A percentile compares a stretch with the other conserved stretches of the same genome.
phyloP scores from a whole-genome alignment of 1,284 basidiomycete genomes.

The Pseudozyma sp. region DNA sequence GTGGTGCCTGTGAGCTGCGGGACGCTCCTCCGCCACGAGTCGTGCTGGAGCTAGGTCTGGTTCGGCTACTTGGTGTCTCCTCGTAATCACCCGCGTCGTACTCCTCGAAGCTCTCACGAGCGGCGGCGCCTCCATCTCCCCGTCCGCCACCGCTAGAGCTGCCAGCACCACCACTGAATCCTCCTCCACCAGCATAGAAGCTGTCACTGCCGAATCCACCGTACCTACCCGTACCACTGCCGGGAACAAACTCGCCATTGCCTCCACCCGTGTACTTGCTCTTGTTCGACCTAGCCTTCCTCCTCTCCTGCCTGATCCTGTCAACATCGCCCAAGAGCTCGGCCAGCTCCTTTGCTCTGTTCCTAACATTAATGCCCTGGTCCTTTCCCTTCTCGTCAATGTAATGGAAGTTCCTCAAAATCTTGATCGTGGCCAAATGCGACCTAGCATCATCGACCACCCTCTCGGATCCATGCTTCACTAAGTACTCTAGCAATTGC shows the following conservation, averaged over 20 bases:
- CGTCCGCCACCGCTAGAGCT: conserved; percentile 72
- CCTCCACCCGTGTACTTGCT: conserved; percentile 90
- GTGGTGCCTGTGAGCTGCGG: conserved; percentile 24
- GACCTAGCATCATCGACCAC: conserved; percentile 97
- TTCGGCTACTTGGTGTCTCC: conserved; percentile 67
- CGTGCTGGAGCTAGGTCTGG: conserved; percentile 28
- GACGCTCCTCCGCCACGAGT: conserved; percentile 21
- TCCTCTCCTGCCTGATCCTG: conserved; percentile 85
- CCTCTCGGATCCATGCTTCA: conserved; percentile 98
- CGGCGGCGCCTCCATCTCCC: conserved; percentile 72
- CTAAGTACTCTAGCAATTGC: conserved; percentile 91
- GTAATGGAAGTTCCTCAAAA: conserved; percentile 97
- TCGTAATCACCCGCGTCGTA: conserved; percentile 98
- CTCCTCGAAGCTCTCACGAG: conserved; percentile 78
- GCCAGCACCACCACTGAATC: conserved; percentile 71
- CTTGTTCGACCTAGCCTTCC: conserved; percentile 92
- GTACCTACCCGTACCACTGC: conserved; percentile 75
- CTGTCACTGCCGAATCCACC: conserved; percentile 85
- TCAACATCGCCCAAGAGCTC: conserved; percentile 91
- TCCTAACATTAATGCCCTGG: conserved; percentile 97
- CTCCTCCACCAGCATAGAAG: conserved; percentile 71
- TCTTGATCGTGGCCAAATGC: conserved; percentile 94
- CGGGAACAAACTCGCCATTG: conserved; percentile 79
- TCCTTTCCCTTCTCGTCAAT: conserved; percentile 99
- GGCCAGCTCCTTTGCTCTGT: conserved; percentile 90